These are phyloP conservation scores for Colletotrichum godetiae DNA, from an alignment of 2,329 filamentous ascomycete species.

Conservation along the genomic window DNA sequence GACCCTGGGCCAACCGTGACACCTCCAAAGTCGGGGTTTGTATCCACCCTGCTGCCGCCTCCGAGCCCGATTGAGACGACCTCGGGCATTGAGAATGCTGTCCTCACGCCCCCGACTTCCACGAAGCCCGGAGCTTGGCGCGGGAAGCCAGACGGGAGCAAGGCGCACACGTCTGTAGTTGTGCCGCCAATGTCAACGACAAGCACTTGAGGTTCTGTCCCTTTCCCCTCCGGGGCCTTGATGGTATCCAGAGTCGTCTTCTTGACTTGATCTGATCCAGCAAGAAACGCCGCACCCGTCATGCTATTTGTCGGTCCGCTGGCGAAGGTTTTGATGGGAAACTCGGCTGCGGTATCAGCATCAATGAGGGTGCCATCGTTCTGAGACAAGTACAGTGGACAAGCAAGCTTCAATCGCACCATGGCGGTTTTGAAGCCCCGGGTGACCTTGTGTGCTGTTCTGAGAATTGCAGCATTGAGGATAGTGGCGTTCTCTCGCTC, in stretches of 20 bases:
- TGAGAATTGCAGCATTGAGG: constrained; percentile 63
- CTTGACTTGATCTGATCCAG: constrained; percentile 52
- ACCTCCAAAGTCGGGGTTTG: background rate
- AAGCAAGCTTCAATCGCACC: constrained; percentile 51
- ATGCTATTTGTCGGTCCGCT: constrained; percentile 66
- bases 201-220: constrained; percentile 48
- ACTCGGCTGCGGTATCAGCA: constrained; percentile 57
- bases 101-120: constrained; percentile 68
- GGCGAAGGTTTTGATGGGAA: constrained; percentile 64
- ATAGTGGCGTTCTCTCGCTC: constrained; percentile 66
- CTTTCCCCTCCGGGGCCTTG: background rate
- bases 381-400: constrained; percentile 61
- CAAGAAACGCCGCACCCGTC: constrained; percentile 64
- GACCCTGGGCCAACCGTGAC: constrained; percentile 67
- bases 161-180: constrained; percentile 68
- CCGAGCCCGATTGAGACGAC: constrained; percentile 67
- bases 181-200: constrained; percentile 72
- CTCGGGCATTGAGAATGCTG: constrained; percentile 69
- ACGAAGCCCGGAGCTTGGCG: constrained; percentile 69
- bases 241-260: background rate
- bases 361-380: constrained; percentile 66
- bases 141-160: constrained; percentile 69
- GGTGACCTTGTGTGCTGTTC: constrained; percentile 59
- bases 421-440: constrained; percentile 59
- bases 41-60: constrained; percentile 56